phyloP scores from a whole-genome alignment of 179 eudicot genomes.

The Dionaea muscipula region DNA sequence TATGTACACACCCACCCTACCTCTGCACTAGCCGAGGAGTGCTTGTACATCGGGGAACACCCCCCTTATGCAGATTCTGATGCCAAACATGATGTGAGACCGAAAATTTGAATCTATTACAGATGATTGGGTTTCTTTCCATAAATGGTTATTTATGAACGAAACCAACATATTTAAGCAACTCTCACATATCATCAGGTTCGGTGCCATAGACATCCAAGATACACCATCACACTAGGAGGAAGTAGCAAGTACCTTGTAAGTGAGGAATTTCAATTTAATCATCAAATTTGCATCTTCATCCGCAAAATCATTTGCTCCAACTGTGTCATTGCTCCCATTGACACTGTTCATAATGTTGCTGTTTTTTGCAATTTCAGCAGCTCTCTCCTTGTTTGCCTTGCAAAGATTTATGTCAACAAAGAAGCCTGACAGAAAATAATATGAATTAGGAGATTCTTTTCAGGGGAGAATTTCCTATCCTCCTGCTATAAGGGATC shows the following conservation, averaged over 20 bases:
- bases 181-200: too few species aligned
- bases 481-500: background rate
- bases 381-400: constrained; percentile 37
- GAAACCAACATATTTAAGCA: too few species aligned
- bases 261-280: constrained; percentile 84
- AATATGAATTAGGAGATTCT: constrained; percentile 8
- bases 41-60: too few species aligned
- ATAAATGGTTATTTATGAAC: too few species aligned
- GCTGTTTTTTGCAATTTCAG: constrained; percentile 22
- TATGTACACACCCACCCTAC: too few species aligned
- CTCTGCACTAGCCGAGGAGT: too few species aligned
- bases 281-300: constrained; percentile 96
- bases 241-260: constrained; percentile 38
- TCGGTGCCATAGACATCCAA: background rate
- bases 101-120: too few species aligned
- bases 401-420: constrained; percentile 74
- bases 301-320: constrained; percentile 62
- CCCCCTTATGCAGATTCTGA: too few species aligned
- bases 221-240: background rate
- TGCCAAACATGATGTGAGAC: too few species aligned
- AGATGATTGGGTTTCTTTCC: too few species aligned
- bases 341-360: constrained; percentile 16
- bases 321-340: constrained; percentile 20
- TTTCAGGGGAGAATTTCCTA: background rate
- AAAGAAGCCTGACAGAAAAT: constrained; percentile 60